Evolutionary conservation across 768 basidiomycete species (phyloP).

Genomic region (Tricholoma bakamatsutake): DNA sequence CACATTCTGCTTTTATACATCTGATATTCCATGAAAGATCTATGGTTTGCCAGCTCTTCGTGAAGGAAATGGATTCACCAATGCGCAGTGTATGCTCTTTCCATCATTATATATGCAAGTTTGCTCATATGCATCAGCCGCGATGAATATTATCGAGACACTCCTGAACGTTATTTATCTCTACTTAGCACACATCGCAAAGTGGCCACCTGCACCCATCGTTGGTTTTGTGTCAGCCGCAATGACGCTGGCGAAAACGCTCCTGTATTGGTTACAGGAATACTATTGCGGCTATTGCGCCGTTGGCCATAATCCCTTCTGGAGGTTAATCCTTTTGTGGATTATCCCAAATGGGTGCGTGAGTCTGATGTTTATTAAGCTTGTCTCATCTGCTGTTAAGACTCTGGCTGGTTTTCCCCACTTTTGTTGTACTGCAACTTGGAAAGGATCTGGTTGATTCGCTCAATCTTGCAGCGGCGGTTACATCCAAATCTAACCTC

Average conservation of each 20-base stretch:
- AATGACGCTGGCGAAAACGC: slow-evolving; percentile 85
- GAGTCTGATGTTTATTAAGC: background rate
- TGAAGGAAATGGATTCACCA: slow-evolving; percentile 72
- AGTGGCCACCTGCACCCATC: slow-evolving; percentile 62
- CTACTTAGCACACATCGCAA: slow-evolving; percentile 60
- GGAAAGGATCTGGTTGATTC: slow-evolving; percentile 54
- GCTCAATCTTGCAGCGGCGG: slow-evolving; percentile 25
- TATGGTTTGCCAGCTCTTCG: slow-evolving; percentile 69
- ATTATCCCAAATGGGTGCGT: slow-evolving; percentile 76
- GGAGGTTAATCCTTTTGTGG: slow-evolving; percentile 54
- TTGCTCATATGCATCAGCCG: slow-evolving; percentile 37
- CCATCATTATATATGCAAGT: background rate
- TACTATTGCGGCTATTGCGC: slow-evolving; percentile 70
- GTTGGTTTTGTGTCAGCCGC: slow-evolving; percentile 65
- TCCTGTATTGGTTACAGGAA: slow-evolving; percentile 79
- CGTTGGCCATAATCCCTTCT: slow-evolving; percentile 64
- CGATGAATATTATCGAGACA: slow-evolving; percentile 77
- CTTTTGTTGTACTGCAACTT: slow-evolving; percentile 50
- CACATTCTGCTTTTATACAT: background rate
- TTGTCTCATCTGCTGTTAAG: slow-evolving; percentile 28
- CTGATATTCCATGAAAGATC: slow-evolving; percentile 36
- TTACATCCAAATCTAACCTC: slow-evolving; percentile 15
- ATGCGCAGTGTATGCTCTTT: slow-evolving; percentile 63
- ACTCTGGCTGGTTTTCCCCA: slow-evolving; percentile 73
- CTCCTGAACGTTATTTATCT: slow-evolving; percentile 69